Percentiles rank a stretch among this genome's conserved stretches.
Conservation (phyloP, 345 rosid species). For the Corchorus olitorius region DNA sequence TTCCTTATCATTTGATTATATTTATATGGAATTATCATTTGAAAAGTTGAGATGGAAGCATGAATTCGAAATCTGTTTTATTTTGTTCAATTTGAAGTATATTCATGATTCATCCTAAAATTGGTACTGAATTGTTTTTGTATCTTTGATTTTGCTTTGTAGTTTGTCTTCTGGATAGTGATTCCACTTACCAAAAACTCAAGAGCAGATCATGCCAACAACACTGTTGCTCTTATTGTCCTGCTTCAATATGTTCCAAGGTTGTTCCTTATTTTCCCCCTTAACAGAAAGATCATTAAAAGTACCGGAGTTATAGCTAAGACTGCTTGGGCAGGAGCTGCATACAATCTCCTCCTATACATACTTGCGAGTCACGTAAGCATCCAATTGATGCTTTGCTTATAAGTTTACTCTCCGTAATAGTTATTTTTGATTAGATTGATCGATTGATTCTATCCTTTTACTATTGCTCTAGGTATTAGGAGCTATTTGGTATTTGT, state of each 20-base stretch:
- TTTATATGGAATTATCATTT: background rate
- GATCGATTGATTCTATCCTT: background rate
- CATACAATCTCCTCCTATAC: conserved; percentile 73
- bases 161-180: conserved; percentile 73
- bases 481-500: conserved; percentile 84
- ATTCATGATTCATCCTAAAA: background rate
- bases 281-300: conserved; percentile 68
- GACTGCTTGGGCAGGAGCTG: too few species aligned
- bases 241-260: too few species aligned
- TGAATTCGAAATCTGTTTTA: too few species aligned
- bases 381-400: background rate
- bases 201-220: conserved; percentile 19
- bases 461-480: conserved; percentile 46
- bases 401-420: too few species aligned
- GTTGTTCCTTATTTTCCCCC: conserved; percentile 51
- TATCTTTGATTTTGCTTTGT: conserved; percentile 15
- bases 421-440: too few species aligned
- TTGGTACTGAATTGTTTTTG: too few species aligned
- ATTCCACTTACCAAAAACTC: conserved; percentile 56
- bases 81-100: background rate
- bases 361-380: conserved; percentile 81
- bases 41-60: background rate
- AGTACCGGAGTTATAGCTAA: conserved; percentile 68
- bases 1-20: too few species aligned
- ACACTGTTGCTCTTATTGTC: too few species aligned